Conservation (phyloP, 2,329 filamentous ascomycete genomes). For the Biscogniauxia marginata region DNA sequence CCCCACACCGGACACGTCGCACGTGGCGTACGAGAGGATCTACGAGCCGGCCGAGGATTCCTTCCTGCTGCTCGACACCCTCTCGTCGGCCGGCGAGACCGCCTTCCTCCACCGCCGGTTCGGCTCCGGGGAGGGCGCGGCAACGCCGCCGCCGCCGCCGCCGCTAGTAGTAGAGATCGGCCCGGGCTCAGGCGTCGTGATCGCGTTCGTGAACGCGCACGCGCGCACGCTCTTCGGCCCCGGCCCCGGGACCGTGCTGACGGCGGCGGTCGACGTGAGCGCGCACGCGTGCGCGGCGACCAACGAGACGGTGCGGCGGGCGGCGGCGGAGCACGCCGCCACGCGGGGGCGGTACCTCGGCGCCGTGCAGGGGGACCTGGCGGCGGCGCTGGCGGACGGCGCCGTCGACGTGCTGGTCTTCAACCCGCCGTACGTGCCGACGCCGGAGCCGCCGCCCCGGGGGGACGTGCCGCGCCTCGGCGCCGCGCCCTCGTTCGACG, state of each 20-base stretch:
- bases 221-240: conserved; percentile 69
- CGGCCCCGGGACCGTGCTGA: conserved; percentile 65
- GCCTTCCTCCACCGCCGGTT: conserved; percentile 69
- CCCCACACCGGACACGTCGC: conserved; percentile 88
- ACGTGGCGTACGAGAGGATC: conserved; percentile 83
- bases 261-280: conserved; percentile 82
- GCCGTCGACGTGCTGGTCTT: conserved; percentile 84
- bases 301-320: conserved; percentile 61
- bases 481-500: conserved; percentile 56
- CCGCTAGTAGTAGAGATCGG: conserved; percentile 82
- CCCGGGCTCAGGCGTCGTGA: conserved; percentile 88
- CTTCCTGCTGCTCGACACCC: conserved; percentile 87
- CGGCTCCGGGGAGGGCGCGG: conserved; percentile 13
- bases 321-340: conserved; percentile 33
- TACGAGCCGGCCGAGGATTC: conserved; percentile 98
- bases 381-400: conserved; percentile 54
- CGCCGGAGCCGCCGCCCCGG: conserved; percentile 66
- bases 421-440: conserved; percentile 96
- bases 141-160: conserved; percentile 34
- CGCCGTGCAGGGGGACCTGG: conserved; percentile 69
- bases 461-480: conserved; percentile 12
- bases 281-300: conserved; percentile 78
- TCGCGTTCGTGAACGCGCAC: conserved; percentile 82
- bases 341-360: conserved; percentile 58
- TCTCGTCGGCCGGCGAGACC: conserved; percentile 70